Percentiles rank a stretch among this genome's conserved stretches.
These are phyloP conservation scores for Phlebiopsis flavidoalba DNA, from an alignment of 768 basidiomycete genomes.

Conservation along the genomic window DNA sequence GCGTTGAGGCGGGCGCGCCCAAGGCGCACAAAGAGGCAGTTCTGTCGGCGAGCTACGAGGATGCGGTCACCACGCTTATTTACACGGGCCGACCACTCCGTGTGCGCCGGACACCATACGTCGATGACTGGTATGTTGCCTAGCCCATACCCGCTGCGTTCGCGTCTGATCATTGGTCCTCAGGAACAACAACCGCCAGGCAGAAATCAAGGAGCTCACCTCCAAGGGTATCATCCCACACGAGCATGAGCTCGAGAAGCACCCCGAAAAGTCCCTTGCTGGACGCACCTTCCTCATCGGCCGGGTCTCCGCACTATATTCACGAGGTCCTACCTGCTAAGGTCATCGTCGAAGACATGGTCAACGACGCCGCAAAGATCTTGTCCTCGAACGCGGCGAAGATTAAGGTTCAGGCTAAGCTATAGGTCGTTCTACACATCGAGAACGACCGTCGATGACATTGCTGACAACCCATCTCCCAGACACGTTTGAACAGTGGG, in stretches of 20 bases:
- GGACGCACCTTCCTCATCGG: conserved; percentile 81
- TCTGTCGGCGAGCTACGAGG: conserved; percentile 66
- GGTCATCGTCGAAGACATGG: conserved; percentile 79
- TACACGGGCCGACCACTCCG: conserved; percentile 88
- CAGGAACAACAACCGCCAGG: conserved; percentile 74
- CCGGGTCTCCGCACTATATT: conserved; percentile 67
- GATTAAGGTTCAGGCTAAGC: conserved; percentile 43
- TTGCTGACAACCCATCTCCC: too few relatives aligned
- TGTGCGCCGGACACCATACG: conserved; percentile 78
- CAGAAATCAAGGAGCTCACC: conserved; percentile 80
- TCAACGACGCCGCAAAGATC: conserved; percentile 47
- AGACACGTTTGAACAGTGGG: too few relatives aligned
- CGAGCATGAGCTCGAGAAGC: conserved; percentile 64
- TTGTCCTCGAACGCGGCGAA: conserved; percentile 36
- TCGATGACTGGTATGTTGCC: conserved; percentile 67
- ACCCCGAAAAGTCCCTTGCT: conserved; percentile 73
- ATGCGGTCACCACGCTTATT: conserved; percentile 80
- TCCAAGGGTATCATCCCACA: conserved; percentile 79
- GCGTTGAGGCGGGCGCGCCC: conserved; percentile 75
- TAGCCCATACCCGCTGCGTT: neutral
- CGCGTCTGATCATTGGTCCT: neutral
- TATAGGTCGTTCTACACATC: conserved; percentile 27
- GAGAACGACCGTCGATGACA: neutral
- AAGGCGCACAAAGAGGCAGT: conserved; percentile 81
- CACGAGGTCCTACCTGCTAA: conserved; percentile 78